These are phyloP conservation scores for Dorcoceras hygrometricum DNA, from an alignment of 257 asterid genomes.

Conservation along the genomic window DNA sequence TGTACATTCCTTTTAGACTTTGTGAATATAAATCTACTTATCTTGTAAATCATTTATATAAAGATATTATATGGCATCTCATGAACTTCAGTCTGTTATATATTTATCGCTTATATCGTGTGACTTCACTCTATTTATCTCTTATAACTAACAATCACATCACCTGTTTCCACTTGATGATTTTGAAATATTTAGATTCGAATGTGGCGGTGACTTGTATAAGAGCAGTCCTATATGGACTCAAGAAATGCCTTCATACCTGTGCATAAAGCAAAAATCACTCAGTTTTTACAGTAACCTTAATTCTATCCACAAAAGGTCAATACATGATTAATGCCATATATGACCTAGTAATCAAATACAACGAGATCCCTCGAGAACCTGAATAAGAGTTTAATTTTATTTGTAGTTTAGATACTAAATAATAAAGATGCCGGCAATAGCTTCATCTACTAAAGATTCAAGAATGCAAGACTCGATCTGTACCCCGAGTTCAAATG, in stretches of 20 bases:
- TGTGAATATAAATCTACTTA: constrained; percentile 25
- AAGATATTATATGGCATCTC: background rate
- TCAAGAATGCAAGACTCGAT: constrained; percentile 62
- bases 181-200: background rate
- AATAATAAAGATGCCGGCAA: constrained; percentile 56
- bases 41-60: background rate
- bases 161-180: too few relatives aligned
- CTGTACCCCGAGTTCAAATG: constrained; percentile 71
- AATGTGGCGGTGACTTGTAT: background rate
- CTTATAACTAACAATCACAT: too few relatives aligned
- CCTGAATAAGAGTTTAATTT: background rate
- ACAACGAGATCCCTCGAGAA: background rate
- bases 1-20: constrained; percentile 27
- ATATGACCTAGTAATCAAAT: background rate
- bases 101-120: background rate
- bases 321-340: too few relatives aligned
- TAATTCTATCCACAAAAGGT: background rate
- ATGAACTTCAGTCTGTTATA: background rate
- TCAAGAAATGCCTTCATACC: background rate
- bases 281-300: background rate
- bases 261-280: too few relatives aligned
- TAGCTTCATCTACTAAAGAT: constrained; percentile 74
- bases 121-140: too few relatives aligned
- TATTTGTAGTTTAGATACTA: constrained; percentile 19
- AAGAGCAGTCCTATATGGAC: background rate